Percentiles rank a stretch among this genome's conserved stretches.
These are phyloP conservation scores for Eutypella sp. DNA, from an alignment of 2,329 filamentous ascomycete species.

Conservation along the genomic window DNA sequence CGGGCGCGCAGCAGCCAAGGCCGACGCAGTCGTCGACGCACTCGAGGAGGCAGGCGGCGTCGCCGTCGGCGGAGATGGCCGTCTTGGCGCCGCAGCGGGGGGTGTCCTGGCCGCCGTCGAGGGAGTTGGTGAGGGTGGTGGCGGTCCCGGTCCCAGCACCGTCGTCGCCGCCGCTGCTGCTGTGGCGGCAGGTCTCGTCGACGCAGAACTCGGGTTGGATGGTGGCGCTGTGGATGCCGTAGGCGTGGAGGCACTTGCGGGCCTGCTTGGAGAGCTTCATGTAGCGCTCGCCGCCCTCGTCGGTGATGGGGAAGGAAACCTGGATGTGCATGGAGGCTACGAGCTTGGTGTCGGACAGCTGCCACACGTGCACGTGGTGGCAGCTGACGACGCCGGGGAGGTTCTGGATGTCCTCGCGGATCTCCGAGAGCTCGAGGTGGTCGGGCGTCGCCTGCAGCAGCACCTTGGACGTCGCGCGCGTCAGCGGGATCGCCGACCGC, in stretches of 20 bases:
- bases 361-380: slow-evolving; percentile 97
- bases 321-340: slow-evolving; percentile 92
- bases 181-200: slow-evolving; percentile 40
- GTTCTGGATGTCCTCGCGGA: slow-evolving; percentile 83
- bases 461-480: slow-evolving; percentile 76
- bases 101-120: slow-evolving; percentile 21
- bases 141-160: too few species aligned
- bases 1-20: slow-evolving; percentile 38
- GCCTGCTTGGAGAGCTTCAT: slow-evolving; percentile 85
- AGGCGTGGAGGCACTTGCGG: slow-evolving; percentile 84
- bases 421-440: slow-evolving; percentile 81
- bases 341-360: slow-evolving; percentile 89
- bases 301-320: slow-evolving; percentile 83
- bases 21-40: slow-evolving; percentile 45
- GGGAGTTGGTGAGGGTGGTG: slow-evolving; percentile 8
- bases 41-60: slow-evolving; percentile 44
- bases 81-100: slow-evolving; percentile 8
- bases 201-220: slow-evolving; percentile 89
- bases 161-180: slow-evolving; percentile 28
- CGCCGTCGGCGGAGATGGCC: too few species aligned
- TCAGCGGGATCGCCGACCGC: slow-evolving; percentile 71
- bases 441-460: slow-evolving; percentile 90
- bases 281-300: slow-evolving; percentile 72
- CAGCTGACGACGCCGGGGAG: slow-evolving; percentile 84
- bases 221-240: slow-evolving; percentile 93